These are phyloP conservation scores for Fusarium sp. DNA, from an alignment of 2,329 filamentous ascomycete genomes.

Conservation along the genomic window DNA sequence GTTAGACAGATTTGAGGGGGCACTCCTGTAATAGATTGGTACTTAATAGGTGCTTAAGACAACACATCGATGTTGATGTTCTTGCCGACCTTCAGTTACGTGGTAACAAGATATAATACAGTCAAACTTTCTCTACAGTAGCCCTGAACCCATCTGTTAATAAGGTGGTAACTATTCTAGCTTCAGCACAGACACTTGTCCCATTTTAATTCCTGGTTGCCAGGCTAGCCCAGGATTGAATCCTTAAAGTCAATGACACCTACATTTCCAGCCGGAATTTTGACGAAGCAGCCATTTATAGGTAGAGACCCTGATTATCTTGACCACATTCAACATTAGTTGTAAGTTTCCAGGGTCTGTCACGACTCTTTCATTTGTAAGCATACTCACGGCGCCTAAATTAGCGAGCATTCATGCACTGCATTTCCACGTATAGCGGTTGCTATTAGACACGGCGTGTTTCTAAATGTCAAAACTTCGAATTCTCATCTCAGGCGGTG, in stretches of 20 bases:
- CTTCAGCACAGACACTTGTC: background rate
- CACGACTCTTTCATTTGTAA: background rate
- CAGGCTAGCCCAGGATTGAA: background rate
- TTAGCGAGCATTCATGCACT: background rate
- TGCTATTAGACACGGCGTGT: too few relatives aligned
- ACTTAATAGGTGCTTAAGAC: background rate
- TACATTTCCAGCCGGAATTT: background rate
- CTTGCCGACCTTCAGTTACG: background rate
- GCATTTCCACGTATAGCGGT: background rate
- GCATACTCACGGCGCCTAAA: background rate
- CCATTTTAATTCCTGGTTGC: background rate
- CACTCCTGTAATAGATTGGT: background rate
- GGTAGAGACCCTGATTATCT: background rate
- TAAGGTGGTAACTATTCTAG: background rate
- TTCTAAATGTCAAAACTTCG: constrained; percentile 46
- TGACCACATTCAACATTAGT: background rate
- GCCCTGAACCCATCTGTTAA: background rate
- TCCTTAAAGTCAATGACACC: constrained; percentile 20
- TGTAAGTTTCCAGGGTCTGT: background rate
- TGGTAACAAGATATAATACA: background rate
- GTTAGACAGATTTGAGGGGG: background rate
- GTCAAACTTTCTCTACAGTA: background rate
- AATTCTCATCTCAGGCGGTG: constrained; percentile 61
- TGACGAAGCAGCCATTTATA: background rate
- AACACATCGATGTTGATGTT: background rate